A percentile compares a stretch with the other conserved stretches of the same genome.
phyloP scores from a whole-genome alignment of 495 filamentous ascomycete species.

The Oleoguttula mirabilis region DNA sequence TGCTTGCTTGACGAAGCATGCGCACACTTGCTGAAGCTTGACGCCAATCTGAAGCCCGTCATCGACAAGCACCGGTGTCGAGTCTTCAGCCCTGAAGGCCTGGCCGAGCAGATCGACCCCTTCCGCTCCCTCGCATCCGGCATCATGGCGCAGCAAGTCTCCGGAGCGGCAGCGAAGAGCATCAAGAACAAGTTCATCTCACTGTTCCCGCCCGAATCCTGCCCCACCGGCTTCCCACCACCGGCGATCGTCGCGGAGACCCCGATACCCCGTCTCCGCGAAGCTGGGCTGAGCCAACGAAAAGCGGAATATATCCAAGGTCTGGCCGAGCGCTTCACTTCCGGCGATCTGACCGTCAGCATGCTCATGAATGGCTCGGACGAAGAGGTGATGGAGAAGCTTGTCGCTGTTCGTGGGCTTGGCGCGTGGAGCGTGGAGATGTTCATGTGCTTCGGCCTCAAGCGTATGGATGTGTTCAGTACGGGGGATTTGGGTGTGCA shows the following conservation, averaged over 20 bases:
- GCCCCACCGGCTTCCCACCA: conserved; percentile 50
- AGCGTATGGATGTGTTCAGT: conserved; percentile 86
- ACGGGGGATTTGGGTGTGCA: conserved; percentile 90
- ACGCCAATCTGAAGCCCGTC: conserved; percentile 58
- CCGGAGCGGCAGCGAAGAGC: conserved; percentile 74
- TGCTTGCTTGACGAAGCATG: conserved; percentile 63
- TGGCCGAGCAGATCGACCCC: conserved; percentile 75
- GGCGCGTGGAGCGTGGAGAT: conserved; percentile 92
- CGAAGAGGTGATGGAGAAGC: conserved; percentile 68
- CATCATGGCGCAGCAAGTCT: conserved; percentile 94
- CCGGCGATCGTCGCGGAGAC: conserved; percentile 55
- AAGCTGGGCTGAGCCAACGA: conserved; percentile 76
- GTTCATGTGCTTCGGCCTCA: conserved; percentile 87
- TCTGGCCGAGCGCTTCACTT: conserved; percentile 66
- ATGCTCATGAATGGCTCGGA: conserved; percentile 67
- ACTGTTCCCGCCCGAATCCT: conserved; percentile 44
- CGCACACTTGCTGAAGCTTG: conserved; percentile 63
- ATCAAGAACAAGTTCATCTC: conserved; percentile 77
- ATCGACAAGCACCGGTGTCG: conserved; percentile 64
- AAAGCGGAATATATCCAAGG: conserved; percentile 93
- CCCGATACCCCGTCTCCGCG: conserved; percentile 52
- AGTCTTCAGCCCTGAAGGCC: conserved; percentile 68
- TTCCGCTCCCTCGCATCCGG: conserved; percentile 70
- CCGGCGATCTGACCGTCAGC: conserved; percentile 58
- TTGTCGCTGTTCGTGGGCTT: conserved; percentile 77